These are phyloP conservation scores for Pseudonectria buxi DNA, from an alignment of 2,329 filamentous ascomycete species.

Conservation along the genomic window DNA sequence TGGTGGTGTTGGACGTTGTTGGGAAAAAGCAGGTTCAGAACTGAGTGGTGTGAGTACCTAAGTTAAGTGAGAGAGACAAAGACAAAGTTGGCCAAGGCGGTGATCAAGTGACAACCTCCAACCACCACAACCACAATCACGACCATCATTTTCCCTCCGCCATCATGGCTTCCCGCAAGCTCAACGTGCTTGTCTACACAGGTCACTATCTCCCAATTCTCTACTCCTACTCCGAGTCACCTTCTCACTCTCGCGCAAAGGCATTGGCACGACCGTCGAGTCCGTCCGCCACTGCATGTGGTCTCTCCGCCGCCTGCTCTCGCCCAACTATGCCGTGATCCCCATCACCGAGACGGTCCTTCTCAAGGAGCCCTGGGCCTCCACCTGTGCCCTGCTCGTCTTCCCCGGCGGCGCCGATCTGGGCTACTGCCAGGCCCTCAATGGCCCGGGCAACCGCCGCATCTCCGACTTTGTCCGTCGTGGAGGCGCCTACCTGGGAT, in stretches of 20 bases:
- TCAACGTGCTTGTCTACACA: constrained; percentile 92
- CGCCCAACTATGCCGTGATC: constrained; percentile 88
- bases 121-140: constrained; percentile 1
- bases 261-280: constrained; percentile 77
- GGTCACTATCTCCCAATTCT: constrained; percentile 43
- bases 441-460: constrained; percentile 77
- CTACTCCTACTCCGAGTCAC: background rate
- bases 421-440: constrained; percentile 80
- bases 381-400: constrained; percentile 81
- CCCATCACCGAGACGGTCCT: constrained; percentile 72
- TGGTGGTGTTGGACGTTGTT: constrained; percentile 5
- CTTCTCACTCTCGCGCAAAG: constrained; percentile 35
- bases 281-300: constrained; percentile 87
- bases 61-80: no score
- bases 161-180: constrained; percentile 58
- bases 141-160: constrained; percentile 2
- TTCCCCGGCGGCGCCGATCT: constrained; percentile 92
- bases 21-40: constrained; percentile 8
- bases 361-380: constrained; percentile 84
- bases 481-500: constrained; percentile 80
- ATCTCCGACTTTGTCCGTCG: constrained; percentile 80
- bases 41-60: background rate
- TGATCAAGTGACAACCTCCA: constrained; percentile 1
- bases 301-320: constrained; percentile 76
- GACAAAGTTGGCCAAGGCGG: no score